Evolutionary conservation across 768 basidiomycete genomes (phyloP).

Genomic region (Termitomyces heimii): DNA sequence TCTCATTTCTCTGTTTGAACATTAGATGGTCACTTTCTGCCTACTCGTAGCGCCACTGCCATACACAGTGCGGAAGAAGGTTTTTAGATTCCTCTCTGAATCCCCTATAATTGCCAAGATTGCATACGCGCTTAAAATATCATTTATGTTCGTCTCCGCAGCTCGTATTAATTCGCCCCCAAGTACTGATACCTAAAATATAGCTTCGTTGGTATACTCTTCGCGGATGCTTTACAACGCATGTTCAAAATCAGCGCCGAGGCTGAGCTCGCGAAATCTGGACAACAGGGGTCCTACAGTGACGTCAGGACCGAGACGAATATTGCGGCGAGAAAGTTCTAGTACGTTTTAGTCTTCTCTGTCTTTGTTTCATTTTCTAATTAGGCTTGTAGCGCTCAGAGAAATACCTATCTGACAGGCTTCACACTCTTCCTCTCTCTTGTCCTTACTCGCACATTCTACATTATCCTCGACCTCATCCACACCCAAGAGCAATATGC

Average conservation of each 20-base stretch:
- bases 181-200: neutral
- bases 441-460: constrained; percentile 88
- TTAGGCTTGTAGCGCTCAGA: constrained; percentile 57
- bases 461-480: constrained; percentile 87
- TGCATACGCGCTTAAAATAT: constrained; percentile 89
- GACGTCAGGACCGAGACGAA: constrained; percentile 81
- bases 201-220: constrained; percentile 82
- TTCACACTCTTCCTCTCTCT: constrained; percentile 95
- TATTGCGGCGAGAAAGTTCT: constrained; percentile 90
- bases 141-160: constrained; percentile 69
- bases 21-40: constrained; percentile 78
- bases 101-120: constrained; percentile 73
- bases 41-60: constrained; percentile 84
- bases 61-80: constrained; percentile 57
- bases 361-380: neutral
- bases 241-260: constrained; percentile 82
- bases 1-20: neutral
- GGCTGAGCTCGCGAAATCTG: constrained; percentile 57
- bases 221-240: constrained; percentile 88
- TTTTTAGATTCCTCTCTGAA: constrained; percentile 70
- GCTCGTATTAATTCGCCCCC: neutral
- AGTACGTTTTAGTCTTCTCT: constrained; percentile 42
- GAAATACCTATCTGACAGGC: constrained; percentile 90
- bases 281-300: constrained; percentile 35
- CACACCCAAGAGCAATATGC: constrained; percentile 85